Base-by-base conservation (phyloP, 331 rosid species). In the Ulmus americana region DNA sequence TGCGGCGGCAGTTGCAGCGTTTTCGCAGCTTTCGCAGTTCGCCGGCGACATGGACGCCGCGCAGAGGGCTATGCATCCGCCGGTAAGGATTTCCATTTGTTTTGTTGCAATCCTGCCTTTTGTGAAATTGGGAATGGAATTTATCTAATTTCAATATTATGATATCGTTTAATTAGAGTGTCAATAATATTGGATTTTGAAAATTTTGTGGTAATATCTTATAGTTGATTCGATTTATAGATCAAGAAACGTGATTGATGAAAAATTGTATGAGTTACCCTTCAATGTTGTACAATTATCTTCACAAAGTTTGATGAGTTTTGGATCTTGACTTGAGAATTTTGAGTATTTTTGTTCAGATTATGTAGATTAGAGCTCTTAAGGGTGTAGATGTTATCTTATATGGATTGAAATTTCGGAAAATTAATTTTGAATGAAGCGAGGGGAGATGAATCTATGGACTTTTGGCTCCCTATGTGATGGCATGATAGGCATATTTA, bases 61-160 rank as follows among this genome's bases (percentile, higher is more conserved):
- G 6, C 73, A 42, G 53, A 28, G 61, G 22, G 20, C 79, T 10
- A 12, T 12, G 9, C 74, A 75, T 39, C 68, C 28, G 2, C 72
- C 63, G 90, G 96, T 86, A 80, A 65, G 69, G 46, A 41, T 46
- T 65, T 76, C 55, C n/a, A 44, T 68, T 68, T 61, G 22, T 55
- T 76, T 39, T 55, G 6, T 44, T 50, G 35, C 28, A 45, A 28
- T 28, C 35, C 2, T 1, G 7, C 49, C 11, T 7, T 28, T 44
- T 28, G 0, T 48, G 14, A 10, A 9, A 12, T 9, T 42, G 4
- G 10, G 40, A n/a, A 39, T 39, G 39, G 22, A 39, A 2, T 11
- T 63, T 9, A 6, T 63, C 3, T 13, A 43, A 39, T 13, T 63
- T 63, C 4, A 5, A 13, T 13, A 41, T 22, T 8, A 5, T 6